These are phyloP conservation scores for Fusarium neocosmosporiellum DNA, from an alignment of 2,329 filamentous ascomycete genomes.

Conservation along the genomic window DNA sequence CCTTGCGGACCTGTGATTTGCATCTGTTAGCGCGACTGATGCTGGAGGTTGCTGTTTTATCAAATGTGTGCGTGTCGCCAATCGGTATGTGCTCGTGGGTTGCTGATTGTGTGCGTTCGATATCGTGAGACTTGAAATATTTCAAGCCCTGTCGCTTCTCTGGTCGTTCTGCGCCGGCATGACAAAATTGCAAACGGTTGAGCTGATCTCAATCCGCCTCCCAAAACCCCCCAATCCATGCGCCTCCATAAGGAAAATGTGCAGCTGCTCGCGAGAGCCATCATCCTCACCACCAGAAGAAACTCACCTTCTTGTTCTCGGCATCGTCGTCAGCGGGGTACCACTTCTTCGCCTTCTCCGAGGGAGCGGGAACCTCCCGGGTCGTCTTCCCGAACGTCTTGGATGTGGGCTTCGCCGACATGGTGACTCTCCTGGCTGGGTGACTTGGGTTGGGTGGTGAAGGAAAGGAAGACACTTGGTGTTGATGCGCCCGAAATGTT, in stretches of 20 bases:
- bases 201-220: conserved; percentile 20
- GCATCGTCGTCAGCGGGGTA: conserved; percentile 95
- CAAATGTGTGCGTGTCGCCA: conserved; percentile 8
- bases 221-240: conserved; percentile 16
- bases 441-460: conserved; percentile 49
- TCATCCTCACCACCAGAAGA: conserved; percentile 36
- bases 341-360: conserved; percentile 98
- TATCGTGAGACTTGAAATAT: conserved; percentile 26
- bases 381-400: conserved; percentile 99
- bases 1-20: conserved; percentile 85
- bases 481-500: conserved; percentile 53
- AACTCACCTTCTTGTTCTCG: conserved; percentile 93
- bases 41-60: conserved; percentile 13
- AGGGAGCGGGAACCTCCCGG: conserved; percentile 86
- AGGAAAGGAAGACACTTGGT: conserved; percentile 52
- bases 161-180: conserved; percentile 18
- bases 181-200: conserved; percentile 16
- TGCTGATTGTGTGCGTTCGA: conserved; percentile 26
- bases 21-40: conserved; percentile 46
- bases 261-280: conserved; percentile 23
- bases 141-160: conserved; percentile 22
- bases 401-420: conserved; percentile 81
- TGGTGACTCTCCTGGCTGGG: conserved; percentile 66
- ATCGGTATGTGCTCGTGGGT: conserved; percentile 27
- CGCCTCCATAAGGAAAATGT: conserved; percentile 7